A percentile compares a stretch with the other conserved stretches of the same genome.
Evolutionary conservation across 2,329 filamentous ascomycete genomes (phyloP).

Genomic region (Stachybotrys echinatus): DNA sequence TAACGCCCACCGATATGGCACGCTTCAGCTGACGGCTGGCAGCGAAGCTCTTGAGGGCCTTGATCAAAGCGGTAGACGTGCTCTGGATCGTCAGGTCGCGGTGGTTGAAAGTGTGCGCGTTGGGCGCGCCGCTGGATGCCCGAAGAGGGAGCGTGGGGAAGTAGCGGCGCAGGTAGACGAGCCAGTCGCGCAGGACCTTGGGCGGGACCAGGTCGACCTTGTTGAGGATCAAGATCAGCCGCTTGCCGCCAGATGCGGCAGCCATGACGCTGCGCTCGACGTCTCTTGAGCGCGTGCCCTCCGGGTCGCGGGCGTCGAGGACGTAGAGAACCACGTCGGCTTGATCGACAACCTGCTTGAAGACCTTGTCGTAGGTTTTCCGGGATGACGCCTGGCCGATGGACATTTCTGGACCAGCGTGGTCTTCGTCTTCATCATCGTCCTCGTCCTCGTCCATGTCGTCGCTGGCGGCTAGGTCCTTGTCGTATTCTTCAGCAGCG

Average conservation of each 20-base stretch:
- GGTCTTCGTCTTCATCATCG: constrained; percentile 42
- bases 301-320: constrained; percentile 84
- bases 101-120: constrained; percentile 89
- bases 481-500: constrained; percentile 70
- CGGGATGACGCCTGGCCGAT: constrained; percentile 60
- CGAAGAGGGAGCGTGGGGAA: constrained; percentile 89
- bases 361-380: constrained; percentile 90
- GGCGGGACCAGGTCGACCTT: constrained; percentile 91
- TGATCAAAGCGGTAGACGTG: constrained; percentile 81
- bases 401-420: constrained; percentile 47
- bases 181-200: constrained; percentile 77
- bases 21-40: constrained; percentile 80
- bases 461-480: constrained; percentile 55
- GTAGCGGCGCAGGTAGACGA: constrained; percentile 76
- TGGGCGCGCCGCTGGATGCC: constrained; percentile 74
- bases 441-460: constrained; percentile 45
- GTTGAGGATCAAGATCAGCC: constrained; percentile 87
- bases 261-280: constrained; percentile 90
- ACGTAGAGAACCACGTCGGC: constrained; percentile 92
- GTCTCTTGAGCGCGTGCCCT: constrained; percentile 84
- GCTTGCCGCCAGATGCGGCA: constrained; percentile 76
- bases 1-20: constrained; percentile 84
- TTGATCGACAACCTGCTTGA: constrained; percentile 85
- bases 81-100: constrained; percentile 81
- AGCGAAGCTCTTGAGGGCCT: constrained; percentile 83